phyloP scores from a whole-genome alignment of 73 alveolate genomes.

The Paraurostyla sp. region DNA sequence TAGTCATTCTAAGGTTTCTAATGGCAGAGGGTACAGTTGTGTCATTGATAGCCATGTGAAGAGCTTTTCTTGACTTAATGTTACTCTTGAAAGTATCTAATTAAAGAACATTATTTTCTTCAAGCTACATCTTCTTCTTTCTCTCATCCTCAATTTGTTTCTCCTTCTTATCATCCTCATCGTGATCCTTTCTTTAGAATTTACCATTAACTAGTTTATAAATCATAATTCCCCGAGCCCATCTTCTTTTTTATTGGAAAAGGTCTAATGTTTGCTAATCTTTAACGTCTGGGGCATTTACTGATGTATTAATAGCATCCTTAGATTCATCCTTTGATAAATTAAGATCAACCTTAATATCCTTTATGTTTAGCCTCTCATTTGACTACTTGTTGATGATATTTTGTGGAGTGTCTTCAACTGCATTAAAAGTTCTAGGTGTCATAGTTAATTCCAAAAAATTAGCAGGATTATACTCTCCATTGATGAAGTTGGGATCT shows the following conservation, averaged over 20 bases:
- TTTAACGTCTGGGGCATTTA: too few relatives aligned
- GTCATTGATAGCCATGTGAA: slow-evolving; percentile 53
- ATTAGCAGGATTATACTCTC: background rate
- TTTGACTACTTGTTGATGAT: background rate
- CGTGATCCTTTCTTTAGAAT: slow-evolving; percentile 21
- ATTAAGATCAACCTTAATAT: slow-evolving; percentile 6
- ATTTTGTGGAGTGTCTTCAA: background rate
- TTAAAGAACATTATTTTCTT: background rate
- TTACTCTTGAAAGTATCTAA: slow-evolving; percentile 52
- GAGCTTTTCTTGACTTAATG: slow-evolving; percentile 62
- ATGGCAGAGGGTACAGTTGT: slow-evolving; percentile 57
- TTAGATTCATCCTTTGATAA: background rate
- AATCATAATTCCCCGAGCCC: slow-evolving; percentile 63
- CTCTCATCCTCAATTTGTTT: slow-evolving; percentile 39
- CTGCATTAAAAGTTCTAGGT: background rate
- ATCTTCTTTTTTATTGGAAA: slow-evolving; percentile 3
- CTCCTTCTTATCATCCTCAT: slow-evolving; percentile 35
- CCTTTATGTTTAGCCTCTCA: background rate
- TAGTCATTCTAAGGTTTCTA: slow-evolving; percentile 48
- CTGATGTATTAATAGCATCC: too few relatives aligned
- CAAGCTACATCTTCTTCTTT: slow-evolving; percentile 4
- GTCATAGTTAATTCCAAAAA: background rate
- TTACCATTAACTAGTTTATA: slow-evolving; percentile 48
- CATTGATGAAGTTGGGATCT: slow-evolving; percentile 63
- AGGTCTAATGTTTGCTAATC: background rate